Evolutionary conservation across 768 basidiomycete species (phyloP), one percentile per base, ranked within the genome.

Genomic region (Phaffia tasmanica): DNA sequence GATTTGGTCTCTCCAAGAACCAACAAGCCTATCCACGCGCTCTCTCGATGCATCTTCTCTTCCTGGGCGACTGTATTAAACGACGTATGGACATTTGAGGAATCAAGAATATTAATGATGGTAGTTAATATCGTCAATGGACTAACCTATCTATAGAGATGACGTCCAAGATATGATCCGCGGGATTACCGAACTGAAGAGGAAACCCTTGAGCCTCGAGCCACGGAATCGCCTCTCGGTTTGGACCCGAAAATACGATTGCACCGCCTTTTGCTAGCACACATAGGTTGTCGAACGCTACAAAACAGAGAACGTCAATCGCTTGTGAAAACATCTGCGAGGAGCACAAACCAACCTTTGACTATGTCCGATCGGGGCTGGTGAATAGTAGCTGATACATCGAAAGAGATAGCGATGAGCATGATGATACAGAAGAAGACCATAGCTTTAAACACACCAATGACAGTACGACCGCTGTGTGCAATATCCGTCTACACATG

Each of bases 111-210:
- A 5, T 42, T 11, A 42, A 42, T 11, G 4, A 42, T 11, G 11
- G 35, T 11, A 11, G 11, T 42, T 42, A 11, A 42, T 11, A 42
- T 42, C 11, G 11, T 11, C 35, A 42, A 42, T 11, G 11, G 6
- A 42, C 35, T 42, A 42, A 42, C 35, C 35, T 70, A 66, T 76
- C 75, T 19, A 74, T 68, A 1, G 75, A 78, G 60, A 85, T 77
- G 67, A 84, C 78, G 71, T 82, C 82, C 73, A 86, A 80, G 0
- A 83, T 81, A 63, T 84, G 83, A 70, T 42, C 35, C 35, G 35
- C 35, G 35, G 35, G 35, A 42, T 42, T 42, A 11, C 35, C 35
- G 6, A 42, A 50, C 7, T 60, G 66, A 8, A 67, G 48, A 16
- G 60, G 61, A 23, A 19, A 56, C 3, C 66, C 66, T 2, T 67